Evolutionary conservation across 139 green algal species (phyloP).

Genomic region (Limnomonas spitsbergensis): DNA sequence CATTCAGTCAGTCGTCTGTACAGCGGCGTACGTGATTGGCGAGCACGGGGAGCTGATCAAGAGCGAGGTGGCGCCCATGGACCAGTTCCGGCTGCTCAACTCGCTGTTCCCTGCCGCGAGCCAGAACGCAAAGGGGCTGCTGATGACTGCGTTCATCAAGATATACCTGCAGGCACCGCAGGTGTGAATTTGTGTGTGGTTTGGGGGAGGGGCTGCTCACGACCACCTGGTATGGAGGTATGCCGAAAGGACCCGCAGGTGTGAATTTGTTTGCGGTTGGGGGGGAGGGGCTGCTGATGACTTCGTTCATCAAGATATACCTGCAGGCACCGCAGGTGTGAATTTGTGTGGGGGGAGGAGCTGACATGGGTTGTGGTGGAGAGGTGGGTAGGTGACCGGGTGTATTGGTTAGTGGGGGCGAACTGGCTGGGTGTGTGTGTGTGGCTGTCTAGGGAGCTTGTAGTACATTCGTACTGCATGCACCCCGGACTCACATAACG

Average conservation of each 20-base stretch:
- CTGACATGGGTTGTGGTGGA: too few species aligned
- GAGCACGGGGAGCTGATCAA: constrained; percentile 79
- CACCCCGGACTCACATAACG: too few species aligned
- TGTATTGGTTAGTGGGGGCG: too few species aligned
- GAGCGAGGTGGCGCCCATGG: constrained; percentile 40
- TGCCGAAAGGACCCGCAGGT: too few species aligned
- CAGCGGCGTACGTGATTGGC: constrained; percentile 82
- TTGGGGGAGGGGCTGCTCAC: too few species aligned
- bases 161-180: constrained; percentile 48
- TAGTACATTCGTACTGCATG: too few species aligned
- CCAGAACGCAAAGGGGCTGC: constrained; percentile 51
- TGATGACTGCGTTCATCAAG: constrained; percentile 85
- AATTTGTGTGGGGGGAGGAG: too few species aligned
- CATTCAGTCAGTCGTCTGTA: constrained; percentile 62
- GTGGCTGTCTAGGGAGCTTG: too few species aligned
- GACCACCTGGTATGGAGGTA: too few species aligned
- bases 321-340: constrained; percentile 43
- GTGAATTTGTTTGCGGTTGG: too few species aligned
- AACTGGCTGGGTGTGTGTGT: too few species aligned
- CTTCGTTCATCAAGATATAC: constrained; percentile 71
- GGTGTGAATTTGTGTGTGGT: constrained; percentile 6
- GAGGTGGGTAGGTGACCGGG: too few species aligned
- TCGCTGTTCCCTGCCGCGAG: constrained; percentile 59
- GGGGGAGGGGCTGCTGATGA: constrained; percentile 84
- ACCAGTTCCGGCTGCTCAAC: constrained; percentile 81